These are phyloP conservation scores for Colletotrichum neosansevieriae DNA, from an alignment of 2,329 filamentous ascomycete genomes.

Conservation along the genomic window DNA sequence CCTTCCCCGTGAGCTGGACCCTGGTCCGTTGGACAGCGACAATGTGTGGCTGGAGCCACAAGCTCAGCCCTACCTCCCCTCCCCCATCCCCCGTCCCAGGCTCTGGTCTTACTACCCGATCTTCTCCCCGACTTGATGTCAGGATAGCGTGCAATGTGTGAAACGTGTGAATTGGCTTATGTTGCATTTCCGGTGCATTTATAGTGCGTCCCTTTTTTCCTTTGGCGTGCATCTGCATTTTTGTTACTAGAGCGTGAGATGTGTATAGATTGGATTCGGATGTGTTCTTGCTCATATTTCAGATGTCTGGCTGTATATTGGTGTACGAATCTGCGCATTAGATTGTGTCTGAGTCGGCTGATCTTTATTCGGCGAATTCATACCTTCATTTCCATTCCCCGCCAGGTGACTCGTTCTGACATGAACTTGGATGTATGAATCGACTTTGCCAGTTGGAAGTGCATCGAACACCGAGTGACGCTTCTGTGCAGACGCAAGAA, in stretches of 20 bases:
- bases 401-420: no score
- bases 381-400: background rate
- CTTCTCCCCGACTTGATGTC: background rate
- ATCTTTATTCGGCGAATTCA: background rate
- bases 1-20: background rate
- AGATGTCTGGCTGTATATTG: slow-evolving; percentile 9
- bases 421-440: no score
- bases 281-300: slow-evolving; percentile 21
- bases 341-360: background rate
- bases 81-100: background rate
- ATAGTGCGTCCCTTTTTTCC: slow-evolving; percentile 3
- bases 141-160: slow-evolving; percentile 20
- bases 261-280: slow-evolving; percentile 5
- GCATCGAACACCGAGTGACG: no score
- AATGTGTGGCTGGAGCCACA: slow-evolving; percentile 5
- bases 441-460: no score
- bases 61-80: slow-evolving; percentile 6
- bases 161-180: slow-evolving; percentile 10
- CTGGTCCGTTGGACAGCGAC: slow-evolving; percentile 3
- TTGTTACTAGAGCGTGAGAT: slow-evolving; percentile 9
- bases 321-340: background rate
- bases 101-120: background rate
- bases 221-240: slow-evolving; percentile 17
- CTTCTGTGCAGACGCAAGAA: no score
- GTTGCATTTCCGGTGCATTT: slow-evolving; percentile 12